Conservation (phyloP, 2,329 filamentous ascomycete species). For the Tolypocladium endophyticum region DNA sequence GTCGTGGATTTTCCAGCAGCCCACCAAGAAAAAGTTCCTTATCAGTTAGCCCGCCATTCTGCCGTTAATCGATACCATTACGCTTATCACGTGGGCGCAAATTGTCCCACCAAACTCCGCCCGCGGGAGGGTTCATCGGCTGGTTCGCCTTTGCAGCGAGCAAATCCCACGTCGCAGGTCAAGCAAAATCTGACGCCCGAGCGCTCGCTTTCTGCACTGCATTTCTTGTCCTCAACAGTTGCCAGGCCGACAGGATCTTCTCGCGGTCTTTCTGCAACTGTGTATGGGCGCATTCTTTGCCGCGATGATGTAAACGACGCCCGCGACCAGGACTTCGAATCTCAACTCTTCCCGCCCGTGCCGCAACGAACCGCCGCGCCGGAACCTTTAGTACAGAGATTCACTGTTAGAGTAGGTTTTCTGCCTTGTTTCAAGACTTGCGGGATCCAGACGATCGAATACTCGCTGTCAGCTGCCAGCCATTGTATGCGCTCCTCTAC, state of each 20-base stretch:
- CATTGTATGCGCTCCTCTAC: neutral
- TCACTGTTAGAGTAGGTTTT: slow-evolving; percentile 3
- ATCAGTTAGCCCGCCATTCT: slow-evolving; percentile 17
- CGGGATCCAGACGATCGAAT: neutral
- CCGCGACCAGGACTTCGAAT: slow-evolving; percentile 18
- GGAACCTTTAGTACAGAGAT: slow-evolving; percentile 1
- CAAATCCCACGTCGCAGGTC: slow-evolving; percentile 3
- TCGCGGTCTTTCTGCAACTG: neutral
- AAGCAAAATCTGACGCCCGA: slow-evolving; percentile 2
- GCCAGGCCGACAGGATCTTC: neutral
- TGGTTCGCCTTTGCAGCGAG: slow-evolving; percentile 3
- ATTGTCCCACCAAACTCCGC: slow-evolving; percentile 27
- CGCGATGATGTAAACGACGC: slow-evolving; percentile 28
- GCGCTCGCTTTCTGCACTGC: neutral
- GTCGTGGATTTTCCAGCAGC: neutral
- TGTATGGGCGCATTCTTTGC: slow-evolving; percentile 13
- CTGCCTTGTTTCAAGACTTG: no score
- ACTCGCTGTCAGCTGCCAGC: no score
- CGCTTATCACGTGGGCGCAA: slow-evolving; percentile 30
- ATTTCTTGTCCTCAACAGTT: neutral
- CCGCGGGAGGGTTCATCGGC: slow-evolving; percentile 8
- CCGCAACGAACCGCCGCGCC: slow-evolving; percentile 12
- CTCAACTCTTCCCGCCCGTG: slow-evolving; percentile 15
- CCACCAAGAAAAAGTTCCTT: slow-evolving; percentile 16
- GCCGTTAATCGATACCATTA: slow-evolving; percentile 6